phyloP scores from a whole-genome alignment of 306 rosid genomes.

The Prunus salicina region DNA sequence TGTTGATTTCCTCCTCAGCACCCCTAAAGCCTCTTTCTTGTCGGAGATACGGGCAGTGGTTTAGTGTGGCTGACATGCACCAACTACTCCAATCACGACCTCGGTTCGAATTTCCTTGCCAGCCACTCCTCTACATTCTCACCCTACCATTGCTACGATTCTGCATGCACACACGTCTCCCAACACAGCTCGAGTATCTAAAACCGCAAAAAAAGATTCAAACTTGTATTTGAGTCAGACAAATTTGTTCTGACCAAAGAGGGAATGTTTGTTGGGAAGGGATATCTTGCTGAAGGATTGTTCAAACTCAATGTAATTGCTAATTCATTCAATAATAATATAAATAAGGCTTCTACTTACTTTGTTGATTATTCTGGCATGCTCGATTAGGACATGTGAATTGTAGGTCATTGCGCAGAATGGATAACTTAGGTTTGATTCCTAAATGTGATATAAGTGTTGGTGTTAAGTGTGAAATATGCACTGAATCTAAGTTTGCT shows the following conservation, averaged over 20 bases:
- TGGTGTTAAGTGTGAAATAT: not conserved
- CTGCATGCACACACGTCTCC: conserved; percentile 40
- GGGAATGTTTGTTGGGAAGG: no score
- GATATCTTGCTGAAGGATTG: not conserved
- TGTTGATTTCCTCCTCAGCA: conserved; percentile 45
- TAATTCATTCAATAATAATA: not conserved
- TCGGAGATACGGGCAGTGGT: conserved; percentile 68
- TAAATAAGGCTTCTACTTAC: not conserved
- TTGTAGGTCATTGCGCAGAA: not conserved
- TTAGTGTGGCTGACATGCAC: conserved; percentile 29
- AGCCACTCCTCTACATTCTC: conserved; percentile 56
- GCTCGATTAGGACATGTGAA: not conserved
- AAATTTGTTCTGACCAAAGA: not conserved
- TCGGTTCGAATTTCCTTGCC: conserved; percentile 44
- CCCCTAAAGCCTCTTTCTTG: conserved; percentile 53
- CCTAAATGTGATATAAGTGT: not conserved
- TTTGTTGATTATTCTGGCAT: not conserved
- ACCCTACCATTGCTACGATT: conserved; percentile 51
- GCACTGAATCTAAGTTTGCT: not conserved
- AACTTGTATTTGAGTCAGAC: not conserved
- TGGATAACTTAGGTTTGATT: not conserved
- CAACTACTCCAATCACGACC: no score
- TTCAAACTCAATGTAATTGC: not conserved
- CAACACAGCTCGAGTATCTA: conserved; percentile 16
- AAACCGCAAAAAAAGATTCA: conserved; percentile 15